Percentiles rank a stretch among this genome's conserved stretches.
Conservation (phyloP, 176 grass and related monocot genomes). For the sorghum (Sorghum bicolor) region DNA sequence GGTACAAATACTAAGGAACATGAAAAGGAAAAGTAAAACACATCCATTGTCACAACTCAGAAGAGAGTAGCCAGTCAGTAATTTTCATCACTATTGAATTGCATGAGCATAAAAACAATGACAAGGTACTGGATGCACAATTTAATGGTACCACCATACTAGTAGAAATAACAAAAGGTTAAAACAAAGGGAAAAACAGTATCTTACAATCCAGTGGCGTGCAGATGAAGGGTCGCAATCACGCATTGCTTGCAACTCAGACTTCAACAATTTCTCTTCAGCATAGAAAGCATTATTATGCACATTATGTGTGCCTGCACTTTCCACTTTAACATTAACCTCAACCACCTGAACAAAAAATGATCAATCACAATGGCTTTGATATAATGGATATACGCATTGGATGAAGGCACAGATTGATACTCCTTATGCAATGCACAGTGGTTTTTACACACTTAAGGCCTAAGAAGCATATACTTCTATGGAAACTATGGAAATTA, state of each 20-base stretch:
- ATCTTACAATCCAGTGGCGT: slow-evolving; percentile 97
- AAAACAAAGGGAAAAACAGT: not conserved
- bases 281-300: slow-evolving; percentile 98
- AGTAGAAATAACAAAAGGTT: not conserved
- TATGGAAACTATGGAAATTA: not conserved
- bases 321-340: slow-evolving; percentile 93
- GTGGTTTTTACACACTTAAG: not conserved
- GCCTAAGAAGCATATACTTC: not conserved
- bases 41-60: not conserved
- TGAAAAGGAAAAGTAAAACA: not conserved
- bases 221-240: slow-evolving; percentile 84
- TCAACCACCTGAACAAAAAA: slow-evolving; percentile 70
- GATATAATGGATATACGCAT: not conserved
- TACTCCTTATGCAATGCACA: not conserved
- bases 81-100: not conserved
- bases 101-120: not conserved
- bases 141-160: not conserved
- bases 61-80: not conserved
- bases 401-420: not conserved
- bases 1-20: not conserved
- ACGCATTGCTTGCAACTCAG: slow-evolving; percentile 94
- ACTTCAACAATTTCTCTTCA: slow-evolving; percentile 85
- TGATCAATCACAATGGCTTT: not conserved
- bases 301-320: slow-evolving; percentile 77
- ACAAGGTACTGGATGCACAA: not conserved